Evolutionary conservation across 257 asterid genomes (phyloP).

Genomic region (Haberlea rhodopensis): DNA sequence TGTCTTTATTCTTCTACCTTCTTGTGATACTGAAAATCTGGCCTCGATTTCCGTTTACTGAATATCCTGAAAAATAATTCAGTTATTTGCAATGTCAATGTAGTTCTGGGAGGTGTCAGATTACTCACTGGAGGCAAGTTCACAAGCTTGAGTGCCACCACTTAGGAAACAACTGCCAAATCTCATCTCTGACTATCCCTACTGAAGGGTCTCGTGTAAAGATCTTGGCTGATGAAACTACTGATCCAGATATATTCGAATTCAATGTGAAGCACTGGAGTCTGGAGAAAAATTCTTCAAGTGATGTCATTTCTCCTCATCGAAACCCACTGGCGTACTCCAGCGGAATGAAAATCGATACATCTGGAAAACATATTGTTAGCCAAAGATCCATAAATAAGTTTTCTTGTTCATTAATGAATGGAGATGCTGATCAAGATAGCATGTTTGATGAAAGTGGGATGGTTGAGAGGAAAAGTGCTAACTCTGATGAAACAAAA

Average conservation of each 20-base stretch:
- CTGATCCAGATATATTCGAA: constrained; percentile 21
- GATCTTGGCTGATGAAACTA: constrained; percentile 33
- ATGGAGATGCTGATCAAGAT: constrained; percentile 27
- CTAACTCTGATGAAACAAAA: constrained; percentile 32
- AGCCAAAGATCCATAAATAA: background rate
- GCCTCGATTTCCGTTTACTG: background rate
- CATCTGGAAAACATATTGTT: background rate
- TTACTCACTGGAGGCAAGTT: constrained; percentile 80
- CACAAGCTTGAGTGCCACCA: constrained; percentile 85
- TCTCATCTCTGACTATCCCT: constrained; percentile 28
- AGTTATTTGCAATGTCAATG: constrained; percentile 17
- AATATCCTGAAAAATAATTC: background rate
- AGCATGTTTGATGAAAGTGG: constrained; percentile 32
- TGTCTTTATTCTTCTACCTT: background rate
- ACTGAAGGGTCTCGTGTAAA: constrained; percentile 34
- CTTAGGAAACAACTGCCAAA: constrained; percentile 41
- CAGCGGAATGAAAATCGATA: background rate
- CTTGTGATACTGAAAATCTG: background rate
- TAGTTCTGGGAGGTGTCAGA: constrained; percentile 90
- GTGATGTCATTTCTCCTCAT: background rate
- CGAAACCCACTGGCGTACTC: background rate
- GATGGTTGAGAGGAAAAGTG: constrained; percentile 28
- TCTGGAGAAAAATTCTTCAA: constrained; percentile 19
- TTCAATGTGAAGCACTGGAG: constrained; percentile 30
- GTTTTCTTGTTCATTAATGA: constrained; percentile 22